Base-by-base conservation (phyloP, 2,329 filamentous ascomycete genomes). In the Gliomastix tumulicola region DNA sequence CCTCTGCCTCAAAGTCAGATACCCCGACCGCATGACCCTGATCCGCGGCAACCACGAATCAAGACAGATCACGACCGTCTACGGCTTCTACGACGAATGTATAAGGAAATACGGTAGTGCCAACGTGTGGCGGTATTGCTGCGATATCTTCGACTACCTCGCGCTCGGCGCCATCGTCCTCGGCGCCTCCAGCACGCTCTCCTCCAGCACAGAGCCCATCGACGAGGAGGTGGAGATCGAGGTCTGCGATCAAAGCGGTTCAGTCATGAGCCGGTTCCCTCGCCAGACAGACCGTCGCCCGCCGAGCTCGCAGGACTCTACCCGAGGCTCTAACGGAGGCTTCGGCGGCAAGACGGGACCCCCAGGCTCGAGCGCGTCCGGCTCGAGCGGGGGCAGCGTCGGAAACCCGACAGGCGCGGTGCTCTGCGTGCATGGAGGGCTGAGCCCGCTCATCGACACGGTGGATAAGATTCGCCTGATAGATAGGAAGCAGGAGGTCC, bases 61-160 rank as follows among this genome's bases (percentile, higher is more conserved):
- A 31, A 80, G 90, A 41, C 90, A 97, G 60, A 97, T 97, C 47
- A 97, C 90, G 17, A 94, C 88, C 6, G 90, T 97, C 12, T 97
- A 97, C 58, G 90, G 90, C 44, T 97, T 97, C 67, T 97, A 97
- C 66, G 90, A 97, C 55, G 90, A 97, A 65, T 97, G 90, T 54
- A 71, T 96, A 44, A 76, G 90, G 37, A 97, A 97, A 64, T 97
- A 97, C 54, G 90, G 90, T 42, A 94, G 84, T 55, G 89, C 90
- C 25, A 97, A 96, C 51, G 90, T 97, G 2, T 97, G 90, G 90
- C 76, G 87, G 37, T 90, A 96, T 56, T 98, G 89, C 67, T 96
- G 89, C 63, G 92, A 98, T 52, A 85, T 97, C 5, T 98, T 98
- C 56, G 90, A 98, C 64, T 97, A 96, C 59, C 79, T 98, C 17